Conservation (phyloP, 2,329 filamentous ascomycete genomes). For the Reticulascus tulasneorum region DNA sequence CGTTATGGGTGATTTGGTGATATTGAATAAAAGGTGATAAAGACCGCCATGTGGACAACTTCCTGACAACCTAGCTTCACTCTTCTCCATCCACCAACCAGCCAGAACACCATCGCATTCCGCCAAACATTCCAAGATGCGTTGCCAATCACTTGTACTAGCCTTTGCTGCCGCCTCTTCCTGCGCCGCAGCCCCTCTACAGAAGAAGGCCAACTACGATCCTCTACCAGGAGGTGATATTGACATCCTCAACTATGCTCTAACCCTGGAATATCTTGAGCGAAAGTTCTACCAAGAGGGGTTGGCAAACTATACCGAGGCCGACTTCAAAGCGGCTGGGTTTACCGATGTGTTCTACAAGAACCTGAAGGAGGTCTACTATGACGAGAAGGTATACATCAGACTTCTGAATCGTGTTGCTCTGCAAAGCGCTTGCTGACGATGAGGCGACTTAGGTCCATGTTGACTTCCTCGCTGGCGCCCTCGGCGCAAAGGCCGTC, state of each 20-base stretch:
- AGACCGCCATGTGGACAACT: too few species aligned
- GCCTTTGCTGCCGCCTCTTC: conserved; percentile 5
- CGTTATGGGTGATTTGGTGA: too few species aligned
- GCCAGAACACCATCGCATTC: too few species aligned
- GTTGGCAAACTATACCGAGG: conserved; percentile 51
- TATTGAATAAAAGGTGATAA: too few species aligned
- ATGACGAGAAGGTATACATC: conserved; percentile 44
- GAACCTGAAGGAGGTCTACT: conserved; percentile 51
- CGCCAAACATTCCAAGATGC: too few species aligned
- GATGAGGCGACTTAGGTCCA: conserved; percentile 33
- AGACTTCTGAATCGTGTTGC: too few species aligned
- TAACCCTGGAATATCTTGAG: conserved; percentile 55
- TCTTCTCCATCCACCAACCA: too few species aligned
- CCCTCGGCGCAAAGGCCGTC: conserved; percentile 42
- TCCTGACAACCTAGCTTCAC: too few species aligned
- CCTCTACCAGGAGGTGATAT: conserved; percentile 16
- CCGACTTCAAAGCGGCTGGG: conserved; percentile 52
- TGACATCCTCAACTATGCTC: conserved; percentile 42
- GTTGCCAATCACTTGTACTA: conserved; percentile 5
- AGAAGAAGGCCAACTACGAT: conserved; percentile 15
- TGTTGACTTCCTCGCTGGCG: conserved; percentile 50
- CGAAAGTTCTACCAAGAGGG: conserved; percentile 59
- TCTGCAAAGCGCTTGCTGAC: too few species aligned
- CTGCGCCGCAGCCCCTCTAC: conserved; percentile 6
- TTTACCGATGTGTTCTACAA: conserved; percentile 45